Evolutionary conservation across 805 yeast genomes (phyloP), one percentile per base, ranked within the genome.

Genomic region (Lachancea cidri): DNA sequence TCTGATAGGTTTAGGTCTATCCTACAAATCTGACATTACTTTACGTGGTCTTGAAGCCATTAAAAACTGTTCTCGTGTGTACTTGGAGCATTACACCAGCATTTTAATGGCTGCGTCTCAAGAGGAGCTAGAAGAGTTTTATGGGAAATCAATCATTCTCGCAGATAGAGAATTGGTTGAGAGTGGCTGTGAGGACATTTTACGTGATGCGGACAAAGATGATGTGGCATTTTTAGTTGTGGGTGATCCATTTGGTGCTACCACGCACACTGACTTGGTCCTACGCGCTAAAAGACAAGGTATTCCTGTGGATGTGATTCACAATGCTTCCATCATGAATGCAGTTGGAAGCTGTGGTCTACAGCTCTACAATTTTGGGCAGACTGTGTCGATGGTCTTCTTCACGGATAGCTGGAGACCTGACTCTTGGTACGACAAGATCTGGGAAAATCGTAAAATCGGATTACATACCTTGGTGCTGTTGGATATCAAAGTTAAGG

Each of bases 331-430:
- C 14, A 93, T 91, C 9, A 88, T 93, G 96, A 91, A 91, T 60
- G 98, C 98, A 0, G 95, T 91, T 18, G 98, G 98, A 15, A 95
- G 97, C 1, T 88, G 97, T 68, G 98, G 98, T 17, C 73, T 93
- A 50, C 98, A 91, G 64, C 71, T 91, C 44, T 91, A 91, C 65
- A 88, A 83, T 54, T 91, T 89, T 65, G 98, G 98, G 7, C 98
- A 93, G 67, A 88, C 98, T 8, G 91, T 91, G n/a, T 87, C 96
- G 1, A 71, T 93, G 61, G 98, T 93, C 2, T 93, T 93, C 61
- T 91, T 93, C 72, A 89, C 96, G 19, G 98, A 91, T 16, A 68
- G 71, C 44, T 91, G 98, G 98, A 83, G 86, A 63, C 98, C 98
- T 1, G 98, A 91, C 62, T 83, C 95, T 31, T 91, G 94, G 70